These are phyloP conservation scores for Hypoxylon sp. DNA, from an alignment of 2,329 filamentous ascomycete species.

Conservation along the genomic window DNA sequence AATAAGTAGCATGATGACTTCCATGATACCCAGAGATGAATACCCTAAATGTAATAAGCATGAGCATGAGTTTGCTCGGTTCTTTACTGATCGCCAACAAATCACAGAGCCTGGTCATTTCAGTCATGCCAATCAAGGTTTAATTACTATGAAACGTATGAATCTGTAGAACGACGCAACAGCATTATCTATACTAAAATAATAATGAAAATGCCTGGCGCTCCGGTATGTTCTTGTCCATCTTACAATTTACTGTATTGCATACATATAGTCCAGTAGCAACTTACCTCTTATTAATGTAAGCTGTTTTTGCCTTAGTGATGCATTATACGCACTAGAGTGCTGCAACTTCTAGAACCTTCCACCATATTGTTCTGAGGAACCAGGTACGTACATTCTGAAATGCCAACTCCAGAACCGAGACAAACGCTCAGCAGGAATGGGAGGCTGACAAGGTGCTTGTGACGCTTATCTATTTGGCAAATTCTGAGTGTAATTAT, in stretches of 20 bases:
- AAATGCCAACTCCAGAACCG: background rate
- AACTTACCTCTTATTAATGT: background rate
- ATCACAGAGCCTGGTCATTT: background rate
- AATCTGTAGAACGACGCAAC: background rate
- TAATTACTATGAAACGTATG: background rate
- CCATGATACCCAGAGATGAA: constrained; percentile 37
- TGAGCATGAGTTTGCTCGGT: background rate
- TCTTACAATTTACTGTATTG: too few species aligned
- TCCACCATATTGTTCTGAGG: constrained; percentile 6
- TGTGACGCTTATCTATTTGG: constrained; percentile 6
- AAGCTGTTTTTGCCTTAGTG: background rate
- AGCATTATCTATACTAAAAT: background rate
- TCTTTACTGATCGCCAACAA: background rate
- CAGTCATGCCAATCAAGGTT: background rate
- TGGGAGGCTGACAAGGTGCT: constrained; percentile 18
- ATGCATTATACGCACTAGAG: constrained; percentile 9
- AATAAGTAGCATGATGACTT: constrained; percentile 27
- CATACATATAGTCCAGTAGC: background rate
- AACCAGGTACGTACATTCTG: background rate
- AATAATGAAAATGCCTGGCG: too few species aligned
- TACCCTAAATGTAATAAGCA: constrained; percentile 16
- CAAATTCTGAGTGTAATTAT: constrained; percentile 1
- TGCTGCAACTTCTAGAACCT: constrained; percentile 37
- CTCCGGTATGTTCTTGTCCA: too few species aligned
- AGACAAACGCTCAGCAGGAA: constrained; percentile 26